Conservation (phyloP, 495 filamentous ascomycete genomes). For the Lophiotrema nucula region DNA sequence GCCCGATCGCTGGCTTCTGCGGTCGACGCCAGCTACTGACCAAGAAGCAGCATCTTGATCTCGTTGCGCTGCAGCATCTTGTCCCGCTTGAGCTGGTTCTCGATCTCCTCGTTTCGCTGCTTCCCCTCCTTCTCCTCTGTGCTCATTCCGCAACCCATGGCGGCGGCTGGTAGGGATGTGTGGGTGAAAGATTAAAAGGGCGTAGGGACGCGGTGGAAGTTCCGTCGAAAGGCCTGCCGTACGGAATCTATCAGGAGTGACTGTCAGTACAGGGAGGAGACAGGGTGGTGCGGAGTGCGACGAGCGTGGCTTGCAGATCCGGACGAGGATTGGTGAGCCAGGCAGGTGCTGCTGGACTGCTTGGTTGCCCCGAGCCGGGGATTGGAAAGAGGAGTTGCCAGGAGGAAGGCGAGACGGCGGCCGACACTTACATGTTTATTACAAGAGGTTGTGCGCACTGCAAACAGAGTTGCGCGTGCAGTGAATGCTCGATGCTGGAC, state of each 20-base stretch:
- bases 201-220: slow-evolving; percentile 6
- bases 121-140: slow-evolving; percentile 99
- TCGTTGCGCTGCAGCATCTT: slow-evolving; percentile 45
- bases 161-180: slow-evolving; percentile 44
- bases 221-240: slow-evolving; percentile 31
- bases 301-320: slow-evolving; percentile 13
- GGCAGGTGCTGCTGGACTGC: neutral
- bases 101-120: slow-evolving; percentile 56
- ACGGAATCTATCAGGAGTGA: slow-evolving; percentile 22
- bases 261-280: slow-evolving; percentile 9
- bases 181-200: slow-evolving; percentile 6
- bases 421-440: no score
- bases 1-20: neutral
- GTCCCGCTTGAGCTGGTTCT: slow-evolving; percentile 47
- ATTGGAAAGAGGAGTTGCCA: no score
- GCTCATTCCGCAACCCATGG: slow-evolving; percentile 99
- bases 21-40: slow-evolving; percentile 28
- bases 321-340: slow-evolving; percentile 8
- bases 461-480: no score
- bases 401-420: no score
- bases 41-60: slow-evolving; percentile 49
- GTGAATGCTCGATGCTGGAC: no score
- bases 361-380: neutral
- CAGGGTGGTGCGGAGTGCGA: neutral
- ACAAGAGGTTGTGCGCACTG: no score